Percentiles rank a stretch among this genome's conserved stretches.
Evolutionary conservation across 306 rosid genomes (phyloP).

Genomic region (Begonia peltatifolia): DNA sequence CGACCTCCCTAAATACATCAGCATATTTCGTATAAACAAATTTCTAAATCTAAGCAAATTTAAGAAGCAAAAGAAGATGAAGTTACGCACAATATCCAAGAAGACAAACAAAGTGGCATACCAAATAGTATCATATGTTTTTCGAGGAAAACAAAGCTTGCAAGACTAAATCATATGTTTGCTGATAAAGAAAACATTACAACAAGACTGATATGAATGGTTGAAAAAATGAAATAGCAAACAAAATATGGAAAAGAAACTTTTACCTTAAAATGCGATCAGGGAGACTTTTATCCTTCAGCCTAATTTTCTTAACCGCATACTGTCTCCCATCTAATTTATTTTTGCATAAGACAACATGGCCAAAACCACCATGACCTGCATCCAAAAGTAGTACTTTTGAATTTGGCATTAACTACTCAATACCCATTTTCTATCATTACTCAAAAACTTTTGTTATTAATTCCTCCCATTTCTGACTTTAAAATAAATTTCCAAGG

Average conservation of each 20-base stretch:
- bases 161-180: no score
- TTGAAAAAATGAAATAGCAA: no score
- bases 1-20: conserved; percentile 73
- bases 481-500: no score
- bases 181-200: no score
- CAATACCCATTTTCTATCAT: no score
- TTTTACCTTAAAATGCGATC: conserved; percentile 79
- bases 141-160: background rate
- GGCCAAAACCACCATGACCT: conserved; percentile 99
- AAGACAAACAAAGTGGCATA: background rate
- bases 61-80: conserved; percentile 3
- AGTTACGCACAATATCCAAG: background rate
- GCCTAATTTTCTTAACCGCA: conserved; percentile 90
- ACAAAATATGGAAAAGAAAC: no score
- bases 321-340: conserved; percentile 91
- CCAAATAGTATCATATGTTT: background rate
- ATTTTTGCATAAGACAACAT: conserved; percentile 86
- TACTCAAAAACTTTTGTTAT: no score
- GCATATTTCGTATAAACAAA: conserved; percentile 17
- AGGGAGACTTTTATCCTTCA: conserved; percentile 74
- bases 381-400: conserved; percentile 5
- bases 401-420: background rate
- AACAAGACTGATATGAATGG: no score
- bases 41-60: conserved; percentile 8
- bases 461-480: no score